These are phyloP conservation scores for Skeletonema costatum DNA, from an alignment of 108 stramenopile genomes.

Conservation along the genomic window DNA sequence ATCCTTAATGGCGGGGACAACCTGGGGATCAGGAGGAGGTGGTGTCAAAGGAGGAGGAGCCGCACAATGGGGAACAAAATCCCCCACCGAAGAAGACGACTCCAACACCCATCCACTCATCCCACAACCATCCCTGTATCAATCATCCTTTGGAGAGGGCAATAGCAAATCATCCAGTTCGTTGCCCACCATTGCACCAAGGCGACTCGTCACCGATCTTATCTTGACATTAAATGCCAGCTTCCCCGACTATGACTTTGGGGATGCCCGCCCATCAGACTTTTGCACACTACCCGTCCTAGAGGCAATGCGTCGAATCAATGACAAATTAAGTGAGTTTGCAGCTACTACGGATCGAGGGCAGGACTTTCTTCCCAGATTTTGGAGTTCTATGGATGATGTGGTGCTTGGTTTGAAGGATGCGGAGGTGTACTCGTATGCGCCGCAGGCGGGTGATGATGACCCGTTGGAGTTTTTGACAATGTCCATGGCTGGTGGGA, in stretches of 20 bases:
- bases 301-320: slow-evolving; percentile 66
- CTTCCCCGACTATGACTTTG: slow-evolving; percentile 96
- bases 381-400: slow-evolving; percentile 80
- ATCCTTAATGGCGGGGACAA: slow-evolving; percentile 3
- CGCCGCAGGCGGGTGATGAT: slow-evolving; percentile 61
- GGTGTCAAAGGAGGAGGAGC: neutral
- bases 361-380: slow-evolving; percentile 50
- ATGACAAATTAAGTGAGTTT: slow-evolving; percentile 67
- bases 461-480: slow-evolving; percentile 68
- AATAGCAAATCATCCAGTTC: slow-evolving; percentile 52
- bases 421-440: slow-evolving; percentile 87
- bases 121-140: slow-evolving; percentile 49
- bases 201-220: slow-evolving; percentile 89
- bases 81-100: slow-evolving; percentile 19
- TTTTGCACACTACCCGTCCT: slow-evolving; percentile 68
- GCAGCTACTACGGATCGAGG: slow-evolving; percentile 48
- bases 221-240: slow-evolving; percentile 91
- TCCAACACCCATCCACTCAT: slow-evolving; percentile 39
- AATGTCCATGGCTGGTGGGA: slow-evolving; percentile 31
- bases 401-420: slow-evolving; percentile 73
- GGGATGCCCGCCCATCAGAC: slow-evolving; percentile 67
- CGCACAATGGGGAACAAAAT: neutral
- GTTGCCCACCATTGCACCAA: slow-evolving; percentile 72
- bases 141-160: slow-evolving; percentile 42
- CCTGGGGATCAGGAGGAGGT: neutral